phyloP scores from a whole-genome alignment of 139 green algal genomes.

The Pleodorina starrii region DNA sequence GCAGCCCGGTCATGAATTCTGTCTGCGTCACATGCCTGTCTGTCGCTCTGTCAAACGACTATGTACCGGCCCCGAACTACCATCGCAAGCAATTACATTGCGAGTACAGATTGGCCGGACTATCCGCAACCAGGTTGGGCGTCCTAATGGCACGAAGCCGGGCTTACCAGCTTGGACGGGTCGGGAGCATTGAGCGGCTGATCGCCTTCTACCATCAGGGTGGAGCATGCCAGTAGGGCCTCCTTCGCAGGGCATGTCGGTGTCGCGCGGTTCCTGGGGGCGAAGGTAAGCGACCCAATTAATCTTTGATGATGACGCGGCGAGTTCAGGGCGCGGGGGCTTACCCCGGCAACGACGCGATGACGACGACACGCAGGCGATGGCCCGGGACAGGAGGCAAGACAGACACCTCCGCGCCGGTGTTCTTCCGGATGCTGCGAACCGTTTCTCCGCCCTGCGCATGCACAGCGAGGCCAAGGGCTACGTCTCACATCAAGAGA shows the following conservation, averaged over 20 bases:
- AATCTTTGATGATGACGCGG: too few species aligned
- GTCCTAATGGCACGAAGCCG: too few species aligned
- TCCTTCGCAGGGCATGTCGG: conserved; percentile 7
- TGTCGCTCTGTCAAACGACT: too few species aligned
- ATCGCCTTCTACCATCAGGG: conserved; percentile 13
- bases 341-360: neutral
- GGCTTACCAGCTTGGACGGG: conserved; percentile 9
- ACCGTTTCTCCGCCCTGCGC: conserved; percentile 36
- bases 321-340: too few species aligned
- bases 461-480: neutral
- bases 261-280: neutral
- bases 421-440: conserved; percentile 20
- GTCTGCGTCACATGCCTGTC: too few species aligned
- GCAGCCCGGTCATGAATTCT: too few species aligned
- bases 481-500: too few species aligned
- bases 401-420: neutral
- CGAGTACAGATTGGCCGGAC: too few species aligned
- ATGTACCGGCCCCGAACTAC: too few species aligned
- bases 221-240: conserved; percentile 10
- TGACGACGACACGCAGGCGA: neutral
- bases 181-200: neutral
- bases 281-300: too few species aligned
- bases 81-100: too few species aligned
- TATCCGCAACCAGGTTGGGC: too few species aligned
- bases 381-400: neutral